Percentiles rank a stretch among this genome's conserved stretches.
Evolutionary conservation across 495 filamentous ascomycete species (phyloP).

Genomic region (Amphirosellinia nigrospora): DNA sequence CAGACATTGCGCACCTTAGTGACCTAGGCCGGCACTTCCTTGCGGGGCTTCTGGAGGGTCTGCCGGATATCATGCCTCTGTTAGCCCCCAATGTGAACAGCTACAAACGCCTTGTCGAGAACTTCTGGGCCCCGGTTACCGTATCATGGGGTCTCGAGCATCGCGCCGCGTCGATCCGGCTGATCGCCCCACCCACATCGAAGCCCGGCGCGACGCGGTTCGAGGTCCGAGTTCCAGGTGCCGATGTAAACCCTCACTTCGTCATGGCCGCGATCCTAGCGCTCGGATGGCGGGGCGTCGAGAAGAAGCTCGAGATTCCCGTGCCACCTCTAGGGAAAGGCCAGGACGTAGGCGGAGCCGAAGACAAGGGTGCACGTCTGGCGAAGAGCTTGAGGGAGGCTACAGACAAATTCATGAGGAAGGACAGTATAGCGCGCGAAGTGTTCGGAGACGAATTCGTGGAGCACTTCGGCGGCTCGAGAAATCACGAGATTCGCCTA

Average conservation of each 20-base stretch:
- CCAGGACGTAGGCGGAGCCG: constrained; percentile 72
- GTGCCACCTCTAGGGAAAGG: constrained; percentile 84
- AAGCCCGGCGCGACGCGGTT: constrained; percentile 86
- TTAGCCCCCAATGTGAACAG: constrained; percentile 94
- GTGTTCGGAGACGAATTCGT: constrained; percentile 95
- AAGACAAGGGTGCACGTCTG: constrained; percentile 72
- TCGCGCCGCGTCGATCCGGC: constrained; percentile 84
- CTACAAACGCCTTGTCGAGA: constrained; percentile 97
- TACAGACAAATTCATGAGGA: constrained; percentile 71
- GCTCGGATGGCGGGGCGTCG: constrained; percentile 85
- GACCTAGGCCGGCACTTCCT: constrained; percentile 93
- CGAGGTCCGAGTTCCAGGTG: constrained; percentile 89
- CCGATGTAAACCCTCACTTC: constrained; percentile 86
- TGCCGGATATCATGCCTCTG: constrained; percentile 95
- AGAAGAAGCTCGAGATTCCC: constrained; percentile 84
- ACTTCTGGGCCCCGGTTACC: constrained; percentile 98
- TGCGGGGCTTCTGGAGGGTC: constrained; percentile 83
- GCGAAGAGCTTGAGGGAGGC: constrained; percentile 86
- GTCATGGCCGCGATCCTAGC: constrained; percentile 88
- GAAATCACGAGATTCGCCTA: constrained; percentile 85
- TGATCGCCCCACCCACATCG: constrained; percentile 86
- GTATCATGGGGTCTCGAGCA: constrained; percentile 98
- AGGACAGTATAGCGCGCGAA: constrained; percentile 83
- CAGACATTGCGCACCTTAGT: constrained; percentile 79
- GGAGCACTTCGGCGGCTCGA: constrained; percentile 90